Base-by-base conservation (phyloP, 140 eudicot species). In the Ambrosia hybrid region DNA sequence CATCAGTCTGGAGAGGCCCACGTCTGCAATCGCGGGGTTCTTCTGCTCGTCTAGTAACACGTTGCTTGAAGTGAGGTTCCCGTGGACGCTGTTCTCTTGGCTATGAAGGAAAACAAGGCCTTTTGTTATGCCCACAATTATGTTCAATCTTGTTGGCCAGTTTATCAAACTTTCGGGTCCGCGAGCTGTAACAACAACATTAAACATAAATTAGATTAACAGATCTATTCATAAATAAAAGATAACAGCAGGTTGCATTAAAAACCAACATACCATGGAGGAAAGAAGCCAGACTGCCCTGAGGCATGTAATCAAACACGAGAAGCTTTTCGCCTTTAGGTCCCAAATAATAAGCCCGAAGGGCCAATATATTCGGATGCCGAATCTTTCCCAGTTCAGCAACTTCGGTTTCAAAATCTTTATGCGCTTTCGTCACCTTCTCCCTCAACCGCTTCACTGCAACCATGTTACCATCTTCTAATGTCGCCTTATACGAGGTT, bases 301-400 rank as follows among this genome's bases (percentile, higher is more conserved):
- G 88, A 39, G 95, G 74, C 97, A 94, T 77, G 74, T 91, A 90
- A 91, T 94, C 99, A 41, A 84, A 94, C 51, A 91, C 97, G 2
- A 94, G 97, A 76, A 94, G 95, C 95, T 91, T 94, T 82, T 94
- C 99, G 14, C 97, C 99, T 78, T 90, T 94, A 0, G 99, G 97
- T 11, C 99, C 97, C 82, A 94, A 37, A 70, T 94, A 94, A 81
- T 88, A 94, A 0, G 99, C 97, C 37, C 99, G 75, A 67, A 94
- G 83, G 15, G 99, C 89, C 72, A 91, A 81, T 37, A 94, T 76
- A 38, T 94, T 88, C 6, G 82, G 82, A 64, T 94, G 94, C n/a
- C 99, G 65, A 59, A 94, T 86, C 83, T 84, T 88, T 63, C 99
- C 99, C 14, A 94, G 86, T 9, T 72, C 86, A 26, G 91, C 59